These are phyloP conservation scores for Lichtheimia hyalospora DNA, from an alignment of 371 early-diverging fungal species.

Conservation along the genomic window DNA sequence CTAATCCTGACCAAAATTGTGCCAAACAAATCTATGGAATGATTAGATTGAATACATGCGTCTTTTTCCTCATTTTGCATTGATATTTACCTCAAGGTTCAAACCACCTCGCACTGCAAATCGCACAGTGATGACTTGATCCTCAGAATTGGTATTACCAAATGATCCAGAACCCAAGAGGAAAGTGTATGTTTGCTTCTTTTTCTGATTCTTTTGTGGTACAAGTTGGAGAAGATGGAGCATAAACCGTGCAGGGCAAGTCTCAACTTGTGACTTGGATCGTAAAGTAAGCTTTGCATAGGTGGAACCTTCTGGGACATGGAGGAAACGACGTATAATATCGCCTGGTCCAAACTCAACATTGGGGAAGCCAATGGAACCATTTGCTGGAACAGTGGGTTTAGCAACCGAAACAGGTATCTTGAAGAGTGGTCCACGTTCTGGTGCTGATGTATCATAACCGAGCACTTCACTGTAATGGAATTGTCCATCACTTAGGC, in stretches of 20 bases:
- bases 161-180: slow-evolving; percentile 64
- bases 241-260: slow-evolving; percentile 60
- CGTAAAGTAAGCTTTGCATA: slow-evolving; percentile 55
- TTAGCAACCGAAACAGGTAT: slow-evolving; percentile 92
- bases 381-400: slow-evolving; percentile 57
- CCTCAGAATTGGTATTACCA: slow-evolving; percentile 63
- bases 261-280: slow-evolving; percentile 34
- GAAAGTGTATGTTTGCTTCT: slow-evolving; percentile 60
- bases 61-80: slow-evolving; percentile 24
- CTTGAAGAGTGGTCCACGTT: slow-evolving; percentile 78
- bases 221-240: slow-evolving; percentile 72
- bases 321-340: slow-evolving; percentile 78
- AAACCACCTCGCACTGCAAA: slow-evolving; percentile 73
- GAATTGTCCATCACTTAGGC: slow-evolving; percentile 70
- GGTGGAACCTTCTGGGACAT: slow-evolving; percentile 81
- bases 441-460: slow-evolving; percentile 74
- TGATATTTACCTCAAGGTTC: slow-evolving; percentile 62
- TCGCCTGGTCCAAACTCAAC: slow-evolving; percentile 77
- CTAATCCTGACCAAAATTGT: slow-evolving; percentile 88
- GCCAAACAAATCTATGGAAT: slow-evolving; percentile 54
- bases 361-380: slow-evolving; percentile 53
- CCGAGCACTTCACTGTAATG: slow-evolving; percentile 82
- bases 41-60: background rate
- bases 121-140: slow-evolving; percentile 50
- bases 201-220: slow-evolving; percentile 70